phyloP scores from a whole-genome alignment of 1,139 yeast genomes.

The Yamadazyma dendronema region DNA sequence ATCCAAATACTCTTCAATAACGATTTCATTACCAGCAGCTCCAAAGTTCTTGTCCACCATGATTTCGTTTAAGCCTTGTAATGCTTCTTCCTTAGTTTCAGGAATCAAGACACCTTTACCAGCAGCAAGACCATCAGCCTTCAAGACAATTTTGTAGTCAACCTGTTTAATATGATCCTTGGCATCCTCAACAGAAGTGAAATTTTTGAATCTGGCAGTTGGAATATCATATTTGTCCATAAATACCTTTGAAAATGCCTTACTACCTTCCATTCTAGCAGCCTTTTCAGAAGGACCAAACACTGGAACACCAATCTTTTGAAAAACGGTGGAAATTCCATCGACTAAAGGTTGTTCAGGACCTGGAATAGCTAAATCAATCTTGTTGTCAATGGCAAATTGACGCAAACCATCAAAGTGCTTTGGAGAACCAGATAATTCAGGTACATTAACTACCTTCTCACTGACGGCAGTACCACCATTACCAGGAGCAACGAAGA shows the following conservation, averaged over 20 bases:
- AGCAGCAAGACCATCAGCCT: slow-evolving; percentile 98
- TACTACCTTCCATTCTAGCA: slow-evolving; percentile 95
- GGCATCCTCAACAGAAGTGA: slow-evolving; percentile 74
- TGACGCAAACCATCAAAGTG: slow-evolving; percentile 57
- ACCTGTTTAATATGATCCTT: slow-evolving; percentile 62
- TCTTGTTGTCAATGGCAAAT: slow-evolving; percentile 67
- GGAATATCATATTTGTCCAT: slow-evolving; percentile 93
- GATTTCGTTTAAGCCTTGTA: slow-evolving; percentile 77
- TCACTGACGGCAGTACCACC: slow-evolving; percentile 75
- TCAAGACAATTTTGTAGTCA: slow-evolving; percentile 81
- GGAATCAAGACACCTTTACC: slow-evolving; percentile 99
- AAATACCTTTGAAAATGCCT: slow-evolving; percentile 89
- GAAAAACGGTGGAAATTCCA: slow-evolving; percentile 74
- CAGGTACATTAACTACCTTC: slow-evolving; percentile 69
- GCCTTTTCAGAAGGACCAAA: slow-evolving; percentile 94
- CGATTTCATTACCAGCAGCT: slow-evolving; percentile 92
- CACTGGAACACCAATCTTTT: slow-evolving; percentile 83
- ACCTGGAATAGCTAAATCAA: slow-evolving; percentile 88
- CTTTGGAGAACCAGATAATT: slow-evolving; percentile 59
- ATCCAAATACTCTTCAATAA: slow-evolving; percentile 91
- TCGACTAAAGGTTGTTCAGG: slow-evolving; percentile 99
- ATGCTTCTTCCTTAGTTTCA: slow-evolving; percentile 77
- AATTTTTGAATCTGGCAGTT: slow-evolving; percentile 86
- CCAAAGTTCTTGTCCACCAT: slow-evolving; percentile 93
- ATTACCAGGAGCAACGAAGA: slow-evolving; percentile 95